Base-by-base conservation (phyloP, 805 yeast genomes). In the Candida vaughaniae region DNA sequence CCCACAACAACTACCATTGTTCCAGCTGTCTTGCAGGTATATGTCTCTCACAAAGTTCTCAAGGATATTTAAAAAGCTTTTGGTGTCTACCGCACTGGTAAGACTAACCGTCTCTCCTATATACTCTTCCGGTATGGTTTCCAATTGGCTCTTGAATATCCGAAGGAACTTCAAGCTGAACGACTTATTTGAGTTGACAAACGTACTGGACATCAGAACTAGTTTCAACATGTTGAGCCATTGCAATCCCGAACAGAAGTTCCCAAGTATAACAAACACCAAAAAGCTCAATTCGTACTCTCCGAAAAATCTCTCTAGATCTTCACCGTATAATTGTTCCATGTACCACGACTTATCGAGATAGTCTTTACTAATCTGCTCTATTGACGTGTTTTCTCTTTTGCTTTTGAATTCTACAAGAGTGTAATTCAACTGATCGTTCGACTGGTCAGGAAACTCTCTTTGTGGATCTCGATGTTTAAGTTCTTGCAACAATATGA, bases 281-380 rank as follows among this genome's bases (percentile, higher is more conserved):
- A 80, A 34, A 42, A 69, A 83, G 2, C 73, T 51, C 15, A 80
- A 51, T 45, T 79, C 78, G 5, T 80, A 49, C 48, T 84, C 88
- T 2, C 78, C 77, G 4, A 79, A 42, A 3, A 77, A 43, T 2
- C 51, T 31, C 0, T 49, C 51, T 14, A 29, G 46, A 35, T 53
- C 66, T 16, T 46, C 48, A 16, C 62, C 62, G 28, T 54, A 69
- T 6, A 74, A 49, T 23, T 63, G 45, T 14, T 58, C 47, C 10
- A 82, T 48, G 47, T 75, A 78, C 80, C 85, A 77, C 1, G 84
- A 66, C 46, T 78, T 76, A 53, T 85, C 91, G 12, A 76, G 42
- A 11, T 71, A 73, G 41, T 76, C 78, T 5, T 58, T 51, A 19
- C 85, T 81, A 16, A 69, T 55, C 33, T 71, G 69, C 3, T 60